Evolutionary conservation across 2,329 filamentous ascomycete species (phyloP), one percentile per base, ranked within the genome.

Genomic region (Epicoccum sorghinum): DNA sequence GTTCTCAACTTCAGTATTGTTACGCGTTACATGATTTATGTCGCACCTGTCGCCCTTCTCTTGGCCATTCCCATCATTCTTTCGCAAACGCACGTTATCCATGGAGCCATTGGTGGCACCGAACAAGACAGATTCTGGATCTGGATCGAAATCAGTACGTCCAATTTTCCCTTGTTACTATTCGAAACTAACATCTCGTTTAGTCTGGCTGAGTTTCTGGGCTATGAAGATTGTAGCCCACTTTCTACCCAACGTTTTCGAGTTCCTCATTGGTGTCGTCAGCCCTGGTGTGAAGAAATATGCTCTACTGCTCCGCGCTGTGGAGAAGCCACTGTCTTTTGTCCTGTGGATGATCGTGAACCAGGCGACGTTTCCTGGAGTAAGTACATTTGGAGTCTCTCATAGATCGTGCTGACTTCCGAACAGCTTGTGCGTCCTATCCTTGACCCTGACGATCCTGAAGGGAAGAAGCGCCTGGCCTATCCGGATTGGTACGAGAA

Each of bases 241-340:
- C 61, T 80, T 82, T 60, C 67, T 88, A 41, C 86, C 86, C 1
- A 80, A 75, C 43, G 56, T 87, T 30, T 88, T 88, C 68, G 82
- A 86, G 59, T 80, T 84, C 50, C 71, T 87, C 9, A 81, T 82
- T 52, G 86, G 86, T 22, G 83, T 87, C 35, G 84, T 88, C 42
- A 87, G 84, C 67, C 83, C 85, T 9, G 85, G 85, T 12, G 85
- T 85, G 4, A 80, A 84, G 54, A 88, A 88, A 67, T 88, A 88
- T 74, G 80, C 83, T 13, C 74, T 84, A 47, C 80, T 88, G 35
- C 67, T 88, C 37, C 78, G 76, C 29, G 78, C 81, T 6, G 72
- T 88, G 14, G 84, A 88, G 62, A 84, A 86, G 41, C 83, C 85
- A 1, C 69, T 88, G 18, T 85, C 83, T 0, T 75, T 87, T 36